These are phyloP conservation scores for Penicillium sp. DNA, from an alignment of 2,329 filamentous ascomycete genomes.

Conservation along the genomic window DNA sequence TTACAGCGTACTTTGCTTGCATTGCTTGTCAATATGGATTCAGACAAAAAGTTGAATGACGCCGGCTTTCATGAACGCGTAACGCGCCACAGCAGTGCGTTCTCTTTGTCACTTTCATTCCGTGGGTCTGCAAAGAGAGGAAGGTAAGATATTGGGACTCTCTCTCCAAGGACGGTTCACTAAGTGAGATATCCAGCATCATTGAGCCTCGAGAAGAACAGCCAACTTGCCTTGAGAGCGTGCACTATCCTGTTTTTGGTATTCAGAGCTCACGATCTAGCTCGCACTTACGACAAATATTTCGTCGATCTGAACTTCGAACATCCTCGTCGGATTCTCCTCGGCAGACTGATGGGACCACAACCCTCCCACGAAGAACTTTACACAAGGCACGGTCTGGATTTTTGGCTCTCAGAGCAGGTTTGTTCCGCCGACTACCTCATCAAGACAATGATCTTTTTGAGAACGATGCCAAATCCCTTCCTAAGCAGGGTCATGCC, in stretches of 20 bases:
- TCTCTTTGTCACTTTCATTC: conserved; percentile 32
- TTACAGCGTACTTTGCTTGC: background rate
- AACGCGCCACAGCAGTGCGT: conserved; percentile 8
- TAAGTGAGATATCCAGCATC: conserved; percentile 15
- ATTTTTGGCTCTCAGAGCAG: conserved; percentile 37
- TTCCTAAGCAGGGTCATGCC: background rate
- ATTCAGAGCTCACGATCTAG: conserved; percentile 46
- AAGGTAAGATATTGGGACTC: conserved; percentile 27
- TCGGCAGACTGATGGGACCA: conserved; percentile 35
- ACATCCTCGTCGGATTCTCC: conserved; percentile 24
- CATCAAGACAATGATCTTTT: background rate
- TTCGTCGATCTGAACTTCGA: conserved; percentile 21
- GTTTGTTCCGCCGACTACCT: conserved; percentile 33
- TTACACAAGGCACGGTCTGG: conserved; percentile 42
- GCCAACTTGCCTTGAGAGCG: conserved; percentile 40
- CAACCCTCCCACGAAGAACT: conserved; percentile 37
- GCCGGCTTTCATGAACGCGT: background rate
- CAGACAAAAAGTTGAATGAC: background rate
- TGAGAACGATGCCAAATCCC: background rate
- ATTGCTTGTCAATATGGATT: background rate
- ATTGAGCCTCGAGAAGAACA: conserved; percentile 17
- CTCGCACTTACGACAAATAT: conserved; percentile 27
- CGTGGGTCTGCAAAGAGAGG: conserved; percentile 29
- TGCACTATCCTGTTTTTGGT: conserved; percentile 46
- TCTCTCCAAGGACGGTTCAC: background rate